Percentiles rank a stretch among this genome's conserved stretches.
phyloP scores from a whole-genome alignment of 805 yeast genomes.

The Kodamaea hsintzibuensis region DNA sequence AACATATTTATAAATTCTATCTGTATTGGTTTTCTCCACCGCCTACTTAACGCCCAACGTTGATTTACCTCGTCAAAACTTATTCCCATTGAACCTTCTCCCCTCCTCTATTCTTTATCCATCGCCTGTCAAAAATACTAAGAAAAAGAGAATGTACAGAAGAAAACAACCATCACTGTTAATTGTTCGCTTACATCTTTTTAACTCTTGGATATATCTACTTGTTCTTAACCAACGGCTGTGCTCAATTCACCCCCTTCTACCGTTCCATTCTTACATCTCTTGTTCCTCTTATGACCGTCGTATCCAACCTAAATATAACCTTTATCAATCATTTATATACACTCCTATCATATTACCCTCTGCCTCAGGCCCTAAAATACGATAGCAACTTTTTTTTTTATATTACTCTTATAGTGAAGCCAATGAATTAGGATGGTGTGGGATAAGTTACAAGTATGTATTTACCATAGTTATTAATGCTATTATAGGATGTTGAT shows the following conservation, averaged over 20 bases:
- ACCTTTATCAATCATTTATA: neutral
- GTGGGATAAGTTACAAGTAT: slow-evolving; percentile 25
- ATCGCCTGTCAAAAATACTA: too few species aligned
- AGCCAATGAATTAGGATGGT: slow-evolving; percentile 12
- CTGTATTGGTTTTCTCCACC: neutral
- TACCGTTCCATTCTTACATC: neutral
- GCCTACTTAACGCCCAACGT: too few species aligned
- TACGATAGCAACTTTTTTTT: slow-evolving; percentile 4
- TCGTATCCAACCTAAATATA: neutral
- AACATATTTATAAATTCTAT: too few species aligned
- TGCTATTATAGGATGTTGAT: neutral
- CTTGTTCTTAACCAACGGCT: neutral
- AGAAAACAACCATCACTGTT: neutral
- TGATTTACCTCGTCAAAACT: neutral
- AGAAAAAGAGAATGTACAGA: too few species aligned
- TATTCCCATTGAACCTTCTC: neutral
- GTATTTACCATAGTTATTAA: too few species aligned
- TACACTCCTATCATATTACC: neutral
- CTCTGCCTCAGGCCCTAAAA: neutral
- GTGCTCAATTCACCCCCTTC: neutral
- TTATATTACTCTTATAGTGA: neutral
- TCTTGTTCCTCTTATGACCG: neutral
- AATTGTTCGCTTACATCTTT: neutral
- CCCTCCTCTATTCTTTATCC: neutral
- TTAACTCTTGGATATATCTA: neutral